Conservation (phyloP, 108 stramenopile genomes). For the Nitzschia sp. region DNA sequence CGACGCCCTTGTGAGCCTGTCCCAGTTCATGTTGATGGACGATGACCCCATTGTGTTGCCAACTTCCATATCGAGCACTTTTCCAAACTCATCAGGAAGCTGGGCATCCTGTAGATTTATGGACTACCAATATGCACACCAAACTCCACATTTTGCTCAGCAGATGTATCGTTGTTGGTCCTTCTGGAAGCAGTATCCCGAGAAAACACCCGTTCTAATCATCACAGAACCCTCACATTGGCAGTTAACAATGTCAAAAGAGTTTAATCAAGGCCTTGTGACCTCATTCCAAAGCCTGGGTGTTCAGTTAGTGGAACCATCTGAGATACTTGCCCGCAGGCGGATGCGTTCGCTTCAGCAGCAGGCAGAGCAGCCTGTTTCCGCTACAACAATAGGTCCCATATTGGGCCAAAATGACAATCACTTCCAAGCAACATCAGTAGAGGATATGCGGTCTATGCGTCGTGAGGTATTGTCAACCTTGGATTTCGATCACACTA, state of each 20-base stretch:
- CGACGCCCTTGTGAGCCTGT: constrained; percentile 1
- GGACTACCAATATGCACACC: constrained; percentile 19
- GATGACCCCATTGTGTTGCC: background rate
- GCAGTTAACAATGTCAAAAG: constrained; percentile 19
- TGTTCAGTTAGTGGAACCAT: background rate
- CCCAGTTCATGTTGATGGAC: constrained; percentile 9
- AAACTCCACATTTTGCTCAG: constrained; percentile 35
- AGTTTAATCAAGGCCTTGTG: constrained; percentile 10
- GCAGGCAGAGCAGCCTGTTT: background rate
- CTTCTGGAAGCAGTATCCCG: constrained; percentile 21
- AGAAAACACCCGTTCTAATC: constrained; percentile 17
- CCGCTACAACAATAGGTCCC: background rate
- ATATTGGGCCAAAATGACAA: background rate
- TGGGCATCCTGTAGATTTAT: constrained; percentile 13
- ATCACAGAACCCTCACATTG: constrained; percentile 5
- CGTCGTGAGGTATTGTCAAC: background rate
- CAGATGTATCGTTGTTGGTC: constrained; percentile 30
- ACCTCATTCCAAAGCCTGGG: background rate
- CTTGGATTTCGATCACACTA: background rate
- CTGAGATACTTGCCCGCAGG: background rate
- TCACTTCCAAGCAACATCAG: constrained; percentile 7
- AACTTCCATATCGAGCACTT: too few relatives aligned
- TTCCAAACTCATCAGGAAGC: too few relatives aligned
- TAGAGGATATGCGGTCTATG: constrained; percentile 6
- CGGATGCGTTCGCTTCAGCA: background rate